phyloP scores from a whole-genome alignment of 1,139 yeast species.

The Yamadazyma taylorii region DNA sequence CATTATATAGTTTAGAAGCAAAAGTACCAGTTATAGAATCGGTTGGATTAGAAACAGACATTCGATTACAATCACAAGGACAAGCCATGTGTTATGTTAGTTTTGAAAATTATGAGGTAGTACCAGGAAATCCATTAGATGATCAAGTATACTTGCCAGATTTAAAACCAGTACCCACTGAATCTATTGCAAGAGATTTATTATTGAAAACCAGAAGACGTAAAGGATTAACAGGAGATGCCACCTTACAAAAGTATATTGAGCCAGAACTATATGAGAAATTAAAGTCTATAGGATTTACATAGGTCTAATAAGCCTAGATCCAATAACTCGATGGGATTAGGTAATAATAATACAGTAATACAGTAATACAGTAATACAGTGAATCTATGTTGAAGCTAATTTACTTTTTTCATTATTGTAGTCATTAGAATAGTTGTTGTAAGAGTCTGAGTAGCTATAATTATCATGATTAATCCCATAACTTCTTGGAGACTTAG shows the following conservation, averaged over 20 bases:
- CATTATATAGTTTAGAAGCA: conserved; percentile 61
- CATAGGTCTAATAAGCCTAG: conserved; percentile 7
- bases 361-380: too few relatives aligned
- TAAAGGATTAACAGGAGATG: conserved; percentile 82
- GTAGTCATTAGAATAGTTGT: too few relatives aligned
- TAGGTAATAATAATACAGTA: too few relatives aligned
- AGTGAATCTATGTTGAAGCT: too few relatives aligned
- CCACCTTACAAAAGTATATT: conserved; percentile 67
- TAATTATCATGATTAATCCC: too few relatives aligned
- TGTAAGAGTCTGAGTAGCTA: too few relatives aligned
- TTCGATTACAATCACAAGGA: conserved; percentile 75
- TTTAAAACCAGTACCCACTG: conserved; percentile 70
- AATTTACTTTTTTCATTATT: too few relatives aligned
- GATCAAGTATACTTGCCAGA: conserved; percentile 59
- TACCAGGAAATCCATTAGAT: conserved; percentile 93
- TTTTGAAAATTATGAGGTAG: conserved; percentile 72
- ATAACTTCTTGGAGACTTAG: too few relatives aligned
- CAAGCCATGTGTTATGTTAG: conserved; percentile 68
- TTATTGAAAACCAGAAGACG: conserved; percentile 84
- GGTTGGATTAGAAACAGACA: conserved; percentile 83
- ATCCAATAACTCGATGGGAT: too few relatives aligned
- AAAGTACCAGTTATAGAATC: conserved; percentile 86
- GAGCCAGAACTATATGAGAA: conserved; percentile 58
- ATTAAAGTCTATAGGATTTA: conserved; percentile 48
- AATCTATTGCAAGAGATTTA: conserved; percentile 82